Percentiles rank a stretch among this genome's conserved stretches.
Evolutionary conservation across 768 basidiomycete genomes (phyloP).

Genomic region (Lactifluus volemus): DNA sequence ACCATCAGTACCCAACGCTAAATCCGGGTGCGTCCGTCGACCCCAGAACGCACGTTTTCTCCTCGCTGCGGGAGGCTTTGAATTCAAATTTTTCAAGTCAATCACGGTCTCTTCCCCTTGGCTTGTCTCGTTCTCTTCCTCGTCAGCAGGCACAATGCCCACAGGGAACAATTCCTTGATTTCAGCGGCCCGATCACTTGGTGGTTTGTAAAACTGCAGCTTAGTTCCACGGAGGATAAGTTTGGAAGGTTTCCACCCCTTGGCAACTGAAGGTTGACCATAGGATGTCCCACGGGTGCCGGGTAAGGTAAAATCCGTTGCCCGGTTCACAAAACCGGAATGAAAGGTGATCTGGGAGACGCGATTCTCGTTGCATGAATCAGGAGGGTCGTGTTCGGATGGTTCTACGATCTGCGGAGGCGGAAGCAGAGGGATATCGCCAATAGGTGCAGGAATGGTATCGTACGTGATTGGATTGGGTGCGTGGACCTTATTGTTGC

Average conservation of each 20-base stretch:
- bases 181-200: constrained; percentile 51
- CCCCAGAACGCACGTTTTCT: constrained; percentile 75
- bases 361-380: constrained; percentile 36
- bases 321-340: constrained; percentile 68
- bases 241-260: constrained; percentile 85
- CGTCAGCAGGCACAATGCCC: constrained; percentile 44
- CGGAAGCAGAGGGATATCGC: constrained; percentile 37
- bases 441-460: constrained; percentile 14
- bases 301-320: constrained; percentile 38
- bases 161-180: constrained; percentile 72
- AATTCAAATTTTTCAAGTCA: constrained; percentile 28
- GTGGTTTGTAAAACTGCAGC: constrained; percentile 79
- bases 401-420: constrained; percentile 40
- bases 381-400: constrained; percentile 25
- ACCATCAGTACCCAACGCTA: constrained; percentile 35
- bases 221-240: constrained; percentile 78
- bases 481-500: constrained; percentile 14
- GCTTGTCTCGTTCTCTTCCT: constrained; percentile 40
- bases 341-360: constrained; percentile 74
- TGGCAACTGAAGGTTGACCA: constrained; percentile 27
- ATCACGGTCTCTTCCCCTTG: constrained; percentile 22
- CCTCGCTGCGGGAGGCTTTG: constrained; percentile 30
- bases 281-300: constrained; percentile 24
- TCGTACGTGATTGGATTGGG: constrained; percentile 18
- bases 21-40: constrained; percentile 60